Evolutionary conservation across 75 land plant species (phyloP).

Genomic region (Ceratopteris richardii): DNA sequence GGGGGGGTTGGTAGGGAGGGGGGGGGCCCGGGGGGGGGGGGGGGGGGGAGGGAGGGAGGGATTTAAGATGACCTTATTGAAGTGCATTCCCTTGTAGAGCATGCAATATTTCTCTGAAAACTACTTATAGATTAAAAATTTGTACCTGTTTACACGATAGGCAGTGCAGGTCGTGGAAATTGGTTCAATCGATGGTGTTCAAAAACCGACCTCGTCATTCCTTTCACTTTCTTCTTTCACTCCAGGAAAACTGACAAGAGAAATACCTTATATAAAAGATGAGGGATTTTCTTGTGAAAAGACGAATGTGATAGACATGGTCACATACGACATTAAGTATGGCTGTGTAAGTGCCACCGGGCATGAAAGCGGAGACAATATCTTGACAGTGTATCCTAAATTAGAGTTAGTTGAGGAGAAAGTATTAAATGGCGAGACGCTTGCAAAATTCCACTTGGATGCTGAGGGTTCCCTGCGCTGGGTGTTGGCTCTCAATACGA

Average conservation of each 20-base stretch:
- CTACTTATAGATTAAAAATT: too few species aligned
- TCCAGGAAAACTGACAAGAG: conserved; percentile 63
- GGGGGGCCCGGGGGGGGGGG: too few species aligned
- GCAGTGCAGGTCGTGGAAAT: conserved; percentile 88
- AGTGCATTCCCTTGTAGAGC: too few species aligned
- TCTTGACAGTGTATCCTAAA: too few species aligned
- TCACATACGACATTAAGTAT: conserved; percentile 56
- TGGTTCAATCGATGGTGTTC: conserved; percentile 21
- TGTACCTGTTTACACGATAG: conserved; percentile 10
- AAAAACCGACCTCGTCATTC: conserved; percentile 32
- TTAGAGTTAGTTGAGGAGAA: too few species aligned
- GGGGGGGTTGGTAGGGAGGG: too few species aligned
- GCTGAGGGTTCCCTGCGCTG: conserved; percentile 54
- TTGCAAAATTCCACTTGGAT: conserved; percentile 45
- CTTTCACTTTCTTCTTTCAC: conserved; percentile 65
- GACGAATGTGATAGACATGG: conserved; percentile 52
- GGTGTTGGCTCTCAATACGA: conserved; percentile 63
- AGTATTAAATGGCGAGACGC: conserved; percentile 16
- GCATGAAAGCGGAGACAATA: neutral
- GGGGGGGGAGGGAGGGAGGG: too few species aligned
- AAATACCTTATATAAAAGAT: conserved; percentile 37
- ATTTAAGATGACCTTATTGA: too few species aligned
- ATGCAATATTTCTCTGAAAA: too few species aligned
- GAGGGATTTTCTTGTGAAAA: conserved; percentile 58
- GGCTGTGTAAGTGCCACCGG: conserved; percentile 37